phyloP scores from a whole-genome alignment of 1,284 basidiomycete species.

The Austroboletus niveus region DNA sequence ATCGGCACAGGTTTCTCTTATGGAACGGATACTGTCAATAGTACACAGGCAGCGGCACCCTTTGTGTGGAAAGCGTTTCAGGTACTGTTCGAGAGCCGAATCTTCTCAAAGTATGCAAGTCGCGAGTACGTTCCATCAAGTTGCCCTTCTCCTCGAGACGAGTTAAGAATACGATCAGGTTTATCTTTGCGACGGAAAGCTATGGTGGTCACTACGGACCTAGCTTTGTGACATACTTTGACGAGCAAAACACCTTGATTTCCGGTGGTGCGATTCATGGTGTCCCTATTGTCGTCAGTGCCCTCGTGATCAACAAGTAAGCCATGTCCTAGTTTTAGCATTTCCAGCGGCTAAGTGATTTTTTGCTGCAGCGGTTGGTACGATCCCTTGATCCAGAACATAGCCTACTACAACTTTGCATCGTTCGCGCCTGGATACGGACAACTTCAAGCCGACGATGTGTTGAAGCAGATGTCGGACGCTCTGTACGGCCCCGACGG shows the following conservation, averaged over 20 bases:
- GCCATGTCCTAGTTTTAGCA: not conserved
- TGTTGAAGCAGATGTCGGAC: constrained; percentile 47
- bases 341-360: not conserved
- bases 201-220: constrained; percentile 72
- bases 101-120: constrained; percentile 57
- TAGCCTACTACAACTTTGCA: constrained; percentile 60
- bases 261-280: constrained; percentile 44
- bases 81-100: constrained; percentile 58
- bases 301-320: constrained; percentile 55
- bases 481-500: constrained; percentile 48
- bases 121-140: constrained; percentile 45
- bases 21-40: constrained; percentile 53
- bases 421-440: constrained; percentile 64
- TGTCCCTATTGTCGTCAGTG: constrained; percentile 43
- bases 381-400: constrained; percentile 61
- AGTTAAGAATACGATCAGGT: constrained; percentile 18
- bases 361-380: constrained; percentile 53
- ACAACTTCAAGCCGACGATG: constrained; percentile 48
- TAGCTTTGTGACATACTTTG: constrained; percentile 62
- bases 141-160: not conserved
- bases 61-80: constrained; percentile 67
- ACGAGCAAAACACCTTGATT: constrained; percentile 62
- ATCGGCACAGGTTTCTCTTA: constrained; percentile 68
- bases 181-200: constrained; percentile 64
- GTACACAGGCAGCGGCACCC: constrained; percentile 47